Percentiles rank a stretch among this genome's conserved stretches.
Evolutionary conservation across 2,329 filamentous ascomycete species (phyloP).

Genomic region (Fusarium coicis): DNA sequence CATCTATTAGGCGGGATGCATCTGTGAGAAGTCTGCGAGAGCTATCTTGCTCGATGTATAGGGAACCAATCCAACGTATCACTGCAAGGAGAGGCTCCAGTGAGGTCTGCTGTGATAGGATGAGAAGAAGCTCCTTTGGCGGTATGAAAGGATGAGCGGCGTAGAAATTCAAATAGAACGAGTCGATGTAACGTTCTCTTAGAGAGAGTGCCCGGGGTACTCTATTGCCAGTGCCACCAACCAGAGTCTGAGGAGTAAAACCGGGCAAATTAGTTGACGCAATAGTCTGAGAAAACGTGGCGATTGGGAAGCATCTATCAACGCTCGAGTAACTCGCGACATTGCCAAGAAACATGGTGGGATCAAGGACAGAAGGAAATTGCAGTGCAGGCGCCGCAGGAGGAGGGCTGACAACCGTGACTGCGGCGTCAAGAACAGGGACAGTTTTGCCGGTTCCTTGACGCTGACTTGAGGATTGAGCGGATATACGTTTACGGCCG

Average conservation of each 20-base stretch:
- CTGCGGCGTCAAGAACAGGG: no score
- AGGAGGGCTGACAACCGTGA: fast-evolving
- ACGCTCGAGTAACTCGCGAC: neutral
- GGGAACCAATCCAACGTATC: slow-evolving; percentile 6
- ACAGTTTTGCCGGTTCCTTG: no score
- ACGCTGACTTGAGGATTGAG: no score
- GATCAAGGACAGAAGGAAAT: neutral
- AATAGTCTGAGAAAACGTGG: neutral
- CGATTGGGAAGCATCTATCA: fast-evolving
- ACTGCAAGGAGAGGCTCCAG: neutral
- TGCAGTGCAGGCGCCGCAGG: neutral
- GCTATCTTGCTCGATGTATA: neutral
- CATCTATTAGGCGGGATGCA: neutral
- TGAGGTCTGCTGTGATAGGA: neutral
- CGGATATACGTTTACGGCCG: neutral
- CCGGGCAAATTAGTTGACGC: fast-evolving
- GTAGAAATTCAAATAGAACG: neutral
- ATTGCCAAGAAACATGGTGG: fast-evolving
- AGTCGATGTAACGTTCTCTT: neutral
- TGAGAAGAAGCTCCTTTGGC: neutral
- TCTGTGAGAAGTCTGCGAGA: neutral
- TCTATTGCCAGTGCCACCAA: neutral
- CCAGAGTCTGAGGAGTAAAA: neutral
- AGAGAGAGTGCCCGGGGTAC: neutral
- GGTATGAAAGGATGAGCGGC: slow-evolving; percentile 2